These are phyloP conservation scores for Stagonosporopsis cucurbitacearum DNA, from an alignment of 2,329 filamentous ascomycete species.

Conservation along the genomic window DNA sequence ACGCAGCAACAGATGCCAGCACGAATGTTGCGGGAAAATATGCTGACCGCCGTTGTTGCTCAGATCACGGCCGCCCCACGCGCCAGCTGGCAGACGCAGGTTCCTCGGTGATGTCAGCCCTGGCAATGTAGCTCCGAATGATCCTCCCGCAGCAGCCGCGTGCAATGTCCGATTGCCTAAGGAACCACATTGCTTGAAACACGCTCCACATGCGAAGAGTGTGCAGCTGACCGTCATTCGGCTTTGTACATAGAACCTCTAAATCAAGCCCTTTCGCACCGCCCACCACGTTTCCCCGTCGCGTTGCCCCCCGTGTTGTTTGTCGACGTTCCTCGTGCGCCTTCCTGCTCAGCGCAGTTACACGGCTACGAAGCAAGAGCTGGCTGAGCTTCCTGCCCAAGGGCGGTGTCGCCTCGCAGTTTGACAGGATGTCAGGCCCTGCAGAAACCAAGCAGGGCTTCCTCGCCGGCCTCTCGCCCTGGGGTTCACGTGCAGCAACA, in stretches of 20 bases:
- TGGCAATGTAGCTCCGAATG: conserved; percentile 2
- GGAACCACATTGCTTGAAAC: conserved; percentile 15
- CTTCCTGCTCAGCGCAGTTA: conserved; percentile 4
- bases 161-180: conserved; percentile 12
- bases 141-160: conserved; percentile 16
- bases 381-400: conserved; percentile 27
- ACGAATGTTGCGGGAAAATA: not conserved
- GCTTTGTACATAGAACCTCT: conserved; percentile 11
- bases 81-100: conserved; percentile 3
- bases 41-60: not conserved
- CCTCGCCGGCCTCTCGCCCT: conserved; percentile 56
- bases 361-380: conserved; percentile 20
- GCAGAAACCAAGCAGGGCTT: conserved; percentile 52
- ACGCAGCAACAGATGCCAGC: not conserved
- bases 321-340: conserved; percentile 7
- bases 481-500: conserved; percentile 54
- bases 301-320: conserved; percentile 13
- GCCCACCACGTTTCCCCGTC: conserved; percentile 26
- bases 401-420: conserved; percentile 23
- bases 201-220: conserved; percentile 11
- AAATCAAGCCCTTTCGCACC: not conserved
- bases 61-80: not conserved
- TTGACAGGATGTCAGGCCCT: conserved; percentile 51
- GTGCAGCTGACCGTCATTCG: conserved; percentile 21
- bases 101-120: conserved; percentile 16